phyloP scores from a whole-genome alignment of 2,329 filamentous ascomycete species.

The Emergomyces africanus region DNA sequence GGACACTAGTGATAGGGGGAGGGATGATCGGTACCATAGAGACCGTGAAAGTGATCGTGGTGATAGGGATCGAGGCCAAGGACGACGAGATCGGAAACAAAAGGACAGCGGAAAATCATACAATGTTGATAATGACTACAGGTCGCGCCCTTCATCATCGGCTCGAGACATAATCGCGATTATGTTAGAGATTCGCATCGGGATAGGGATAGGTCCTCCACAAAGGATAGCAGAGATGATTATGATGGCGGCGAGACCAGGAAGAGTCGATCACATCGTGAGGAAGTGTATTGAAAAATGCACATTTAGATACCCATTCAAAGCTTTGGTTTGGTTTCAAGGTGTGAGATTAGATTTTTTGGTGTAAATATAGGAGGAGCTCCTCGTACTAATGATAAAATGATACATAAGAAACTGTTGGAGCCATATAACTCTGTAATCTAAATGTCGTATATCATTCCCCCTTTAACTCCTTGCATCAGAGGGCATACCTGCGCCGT shows the following conservation, averaged over 20 bases:
- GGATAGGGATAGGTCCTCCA: constrained; percentile 15
- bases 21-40: constrained; percentile 22
- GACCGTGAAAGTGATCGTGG: constrained; percentile 17
- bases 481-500: background rate
- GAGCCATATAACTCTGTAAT: background rate
- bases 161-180: constrained; percentile 19
- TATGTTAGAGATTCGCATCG: constrained; percentile 16
- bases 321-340: background rate
- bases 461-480: background rate
- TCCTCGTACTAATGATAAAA: background rate
- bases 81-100: constrained; percentile 16
- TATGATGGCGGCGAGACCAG: constrained; percentile 8
- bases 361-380: background rate
- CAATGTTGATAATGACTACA: constrained; percentile 23
- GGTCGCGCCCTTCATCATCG: constrained; percentile 21
- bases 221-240: constrained; percentile 12
- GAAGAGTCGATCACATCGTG: background rate
- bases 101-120: constrained; percentile 12
- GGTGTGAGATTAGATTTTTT: background rate
- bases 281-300: constrained; percentile 7
- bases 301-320: constrained; percentile 2
- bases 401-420: background rate
- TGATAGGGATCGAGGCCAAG: constrained; percentile 19
- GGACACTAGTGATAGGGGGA: constrained; percentile 16
- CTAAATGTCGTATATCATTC: background rate